These are phyloP conservation scores for Poronia punctata DNA, from an alignment of 495 filamentous ascomycete species.

Conservation along the genomic window DNA sequence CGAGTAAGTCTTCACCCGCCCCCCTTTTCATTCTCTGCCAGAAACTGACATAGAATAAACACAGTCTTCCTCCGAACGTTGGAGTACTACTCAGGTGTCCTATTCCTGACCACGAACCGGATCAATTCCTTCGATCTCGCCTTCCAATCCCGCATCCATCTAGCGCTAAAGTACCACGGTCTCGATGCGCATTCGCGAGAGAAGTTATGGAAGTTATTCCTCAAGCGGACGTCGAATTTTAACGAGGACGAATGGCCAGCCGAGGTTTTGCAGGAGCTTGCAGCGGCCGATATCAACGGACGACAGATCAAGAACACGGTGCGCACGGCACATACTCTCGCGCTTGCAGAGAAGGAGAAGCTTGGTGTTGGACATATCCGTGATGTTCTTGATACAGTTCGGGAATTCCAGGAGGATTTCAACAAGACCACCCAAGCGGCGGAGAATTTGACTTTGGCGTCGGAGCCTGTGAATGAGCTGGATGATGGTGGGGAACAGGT, in stretches of 20 bases:
- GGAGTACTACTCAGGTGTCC: constrained; percentile 48
- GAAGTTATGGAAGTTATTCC: not conserved
- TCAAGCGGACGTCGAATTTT: not conserved
- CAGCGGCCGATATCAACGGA: constrained; percentile 66
- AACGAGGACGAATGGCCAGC: not conserved
- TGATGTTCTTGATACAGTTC: constrained; percentile 49
- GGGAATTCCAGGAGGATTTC: not conserved
- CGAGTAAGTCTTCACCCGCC: not conserved
- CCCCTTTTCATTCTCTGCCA: not conserved
- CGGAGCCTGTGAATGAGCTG: too few species aligned
- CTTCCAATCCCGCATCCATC: constrained; percentile 42
- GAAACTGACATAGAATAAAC: not conserved
- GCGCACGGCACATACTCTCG: constrained; percentile 73
- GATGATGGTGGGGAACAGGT: too few species aligned
- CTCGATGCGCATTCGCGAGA: not conserved
- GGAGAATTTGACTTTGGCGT: too few species aligned
- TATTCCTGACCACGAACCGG: constrained; percentile 49
- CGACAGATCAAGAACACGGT: constrained; percentile 91
- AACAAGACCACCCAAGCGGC: not conserved
- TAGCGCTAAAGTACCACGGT: constrained; percentile 38
- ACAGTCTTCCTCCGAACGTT: constrained; percentile 43
- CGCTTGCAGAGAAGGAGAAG: constrained; percentile 60
- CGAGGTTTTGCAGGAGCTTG: constrained; percentile 29
- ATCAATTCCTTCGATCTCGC: constrained; percentile 43
- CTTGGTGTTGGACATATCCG: constrained; percentile 70